phyloP scores from a whole-genome alignment of 2,329 filamentous ascomycete species.

The Colletotrichum gigasporum region DNA sequence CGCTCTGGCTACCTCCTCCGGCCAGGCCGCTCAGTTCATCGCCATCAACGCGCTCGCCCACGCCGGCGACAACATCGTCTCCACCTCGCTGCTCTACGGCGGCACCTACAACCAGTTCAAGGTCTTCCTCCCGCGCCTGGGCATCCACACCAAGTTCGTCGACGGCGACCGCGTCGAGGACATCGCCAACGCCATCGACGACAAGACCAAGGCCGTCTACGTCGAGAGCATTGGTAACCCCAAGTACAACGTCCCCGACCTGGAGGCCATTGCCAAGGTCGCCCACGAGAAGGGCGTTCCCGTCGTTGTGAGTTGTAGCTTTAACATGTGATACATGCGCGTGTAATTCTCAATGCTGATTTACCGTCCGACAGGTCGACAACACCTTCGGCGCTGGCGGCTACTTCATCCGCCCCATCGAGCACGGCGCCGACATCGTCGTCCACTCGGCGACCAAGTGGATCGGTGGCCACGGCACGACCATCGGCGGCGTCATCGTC shows the following conservation, averaged over 20 bases:
- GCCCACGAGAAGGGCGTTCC: constrained; percentile 76
- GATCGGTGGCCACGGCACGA: constrained; percentile 96
- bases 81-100: constrained; percentile 90
- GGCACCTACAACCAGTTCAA: constrained; percentile 99
- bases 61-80: constrained; percentile 91
- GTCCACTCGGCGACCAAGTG: constrained; percentile 96
- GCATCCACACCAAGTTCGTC: constrained; percentile 89
- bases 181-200: constrained; percentile 85
- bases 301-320: constrained; percentile 59
- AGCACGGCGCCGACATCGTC: constrained; percentile 92
- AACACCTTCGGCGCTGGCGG: constrained; percentile 96
- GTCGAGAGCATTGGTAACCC: constrained; percentile 95
- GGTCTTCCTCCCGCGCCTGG: constrained; percentile 86
- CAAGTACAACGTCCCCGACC: constrained; percentile 90
- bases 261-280: constrained; percentile 84
- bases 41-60: constrained; percentile 85
- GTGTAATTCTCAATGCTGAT: too few relatives aligned
- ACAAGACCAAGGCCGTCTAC: constrained; percentile 92
- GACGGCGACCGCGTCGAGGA: constrained; percentile 82
- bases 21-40: constrained; percentile 94
- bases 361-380: constrained; percentile 68
- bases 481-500: constrained; percentile 85
- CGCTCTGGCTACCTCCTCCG: constrained; percentile 84
- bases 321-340: too few relatives aligned
- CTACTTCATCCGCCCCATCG: constrained; percentile 86